A percentile compares a stretch with the other conserved stretches of the same genome.
Conservation (phyloP, 805 yeast species). For the Starmerella asiatica region DNA sequence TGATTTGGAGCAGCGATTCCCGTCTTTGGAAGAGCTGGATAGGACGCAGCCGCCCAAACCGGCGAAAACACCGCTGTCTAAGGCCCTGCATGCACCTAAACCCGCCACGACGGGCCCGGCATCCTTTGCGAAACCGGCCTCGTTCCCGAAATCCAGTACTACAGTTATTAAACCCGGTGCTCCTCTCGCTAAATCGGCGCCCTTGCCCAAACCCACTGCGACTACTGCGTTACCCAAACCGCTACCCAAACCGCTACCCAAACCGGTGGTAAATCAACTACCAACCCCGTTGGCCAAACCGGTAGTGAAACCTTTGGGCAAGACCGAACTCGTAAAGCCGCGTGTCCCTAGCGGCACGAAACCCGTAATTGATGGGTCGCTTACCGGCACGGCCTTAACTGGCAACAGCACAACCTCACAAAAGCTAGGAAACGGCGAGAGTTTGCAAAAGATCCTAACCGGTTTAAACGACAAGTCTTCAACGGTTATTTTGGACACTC, state of each 20-base stretch:
- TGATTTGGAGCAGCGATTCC: slow-evolving; percentile 23
- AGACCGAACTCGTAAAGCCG: not conserved
- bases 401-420: slow-evolving; percentile 5
- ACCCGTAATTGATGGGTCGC: slow-evolving; percentile 1
- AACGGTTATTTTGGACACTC: slow-evolving; percentile 25
- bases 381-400: not conserved
- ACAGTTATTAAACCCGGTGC: slow-evolving; percentile 2
- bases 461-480: slow-evolving; percentile 25
- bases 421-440: slow-evolving; percentile 11
- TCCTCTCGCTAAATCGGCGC: slow-evolving; percentile 2
- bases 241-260: too few relatives aligned
- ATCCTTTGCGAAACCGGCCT: not conserved
- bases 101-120: not conserved
- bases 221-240: too few relatives aligned
- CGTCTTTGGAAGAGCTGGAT: slow-evolving; percentile 27
- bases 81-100: too few relatives aligned
- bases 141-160: not conserved
- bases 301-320: too few relatives aligned
- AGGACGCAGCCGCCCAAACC: not conserved
- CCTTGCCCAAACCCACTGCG: slow-evolving; percentile 1
- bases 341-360: not conserved
- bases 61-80: too few relatives aligned
- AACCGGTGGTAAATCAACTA: too few relatives aligned
- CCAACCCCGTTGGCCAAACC: too few relatives aligned
- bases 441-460: slow-evolving; percentile 26